Evolutionary conservation across 1,284 basidiomycete species (phyloP), one percentile per base, ranked within the genome.

Genomic region (Tilletia indica): DNA sequence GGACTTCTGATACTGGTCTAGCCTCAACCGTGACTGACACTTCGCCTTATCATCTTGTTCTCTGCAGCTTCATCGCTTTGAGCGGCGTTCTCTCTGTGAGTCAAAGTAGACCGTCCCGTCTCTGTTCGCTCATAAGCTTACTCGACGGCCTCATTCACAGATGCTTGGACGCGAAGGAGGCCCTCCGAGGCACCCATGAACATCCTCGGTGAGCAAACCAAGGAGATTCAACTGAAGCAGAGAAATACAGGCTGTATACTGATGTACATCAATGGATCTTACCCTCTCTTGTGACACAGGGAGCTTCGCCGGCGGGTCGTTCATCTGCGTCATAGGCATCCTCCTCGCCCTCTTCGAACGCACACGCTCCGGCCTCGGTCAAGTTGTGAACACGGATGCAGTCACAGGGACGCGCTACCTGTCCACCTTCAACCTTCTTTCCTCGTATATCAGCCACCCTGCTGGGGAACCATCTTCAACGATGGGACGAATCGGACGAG

Each of bases 261-360:
- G 21, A 31, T 12, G 34, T 31, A 31, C 42, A 12, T 31, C 6
- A 5, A n/a, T 4, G 56, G 14, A 25, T 8, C 5, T n/a, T 14
- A 31, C 25, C 25, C 25, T 3, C 56, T 58, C n/a, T 11, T 38
- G 19, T 11, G 19, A 54, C 8, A 14, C 61, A 64, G 91, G 89
- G 34, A 92, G 93, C 81, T 93, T 93, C 83, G 92, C 90, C 0
- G 92, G 92, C 4, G 92, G 92, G 8, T 91, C 91, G 3, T 83
- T 92, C 49, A 88, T 89, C 72, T 93, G 91, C 77, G 89, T 89
- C 0, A 81, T 90, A 25, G 92, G 92, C 4, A 90, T 93, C 74
- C 86, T 93, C 11, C 86, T 93, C 5, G 92, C 92, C 0, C 85
- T 94, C 19, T 82, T 92, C 64, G 90, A 92, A 78, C 88, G 92